Base-by-base conservation (phyloP, 2,329 filamentous ascomycete genomes). In the Xylaria sp. region DNA sequence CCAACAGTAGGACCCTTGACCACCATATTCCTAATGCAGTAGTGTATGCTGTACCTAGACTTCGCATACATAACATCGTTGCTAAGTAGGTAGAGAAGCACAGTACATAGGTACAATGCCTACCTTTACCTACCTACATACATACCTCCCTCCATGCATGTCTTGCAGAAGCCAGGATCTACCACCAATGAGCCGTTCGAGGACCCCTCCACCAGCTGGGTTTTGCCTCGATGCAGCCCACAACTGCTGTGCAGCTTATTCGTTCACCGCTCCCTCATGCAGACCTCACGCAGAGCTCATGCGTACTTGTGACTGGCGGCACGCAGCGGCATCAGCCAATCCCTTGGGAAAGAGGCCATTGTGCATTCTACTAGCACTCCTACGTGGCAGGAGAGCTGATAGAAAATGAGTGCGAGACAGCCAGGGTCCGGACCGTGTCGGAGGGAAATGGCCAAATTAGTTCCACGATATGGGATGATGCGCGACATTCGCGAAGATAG, bases 261-360 rank as follows among this genome's bases (percentile, higher is more conserved):
- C 71, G 71, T 72, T 76, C 75, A 76, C 75, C 75, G 75, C 75
- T 73, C 64, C 53, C 68, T 65, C 36, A 56, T 61, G 59, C 64
- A 63, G 50, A 60, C 24, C 53, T 36, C 36, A 61, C 60, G 65
- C 50, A 64, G 34, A 50, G 64, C 72, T 72, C 69, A 61, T 69
- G 65, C 69, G 63, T 64, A 64, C 63, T 48, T 69, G 65, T 71
- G 69, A 70, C 69, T 70, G 67, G 70, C 68, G 72, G 68, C 69
- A 69, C 67, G 67, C 73, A 69, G 64, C 65, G 69, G 63, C 70
- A 72, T 70, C 69, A 70, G 68, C 74, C 71, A 75, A 74, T 71
- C 69, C 69, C 63, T 56, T 72, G 47, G 65, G 55, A 53, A 65
- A 65, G 58, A 70, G 66, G 57, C 63, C 60, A 69, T 61, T 66